Evolutionary conservation across 441 rosid genomes (phyloP), one percentile per base, ranked within the genome.

Genomic region (Pelargonium citronellum): DNA sequence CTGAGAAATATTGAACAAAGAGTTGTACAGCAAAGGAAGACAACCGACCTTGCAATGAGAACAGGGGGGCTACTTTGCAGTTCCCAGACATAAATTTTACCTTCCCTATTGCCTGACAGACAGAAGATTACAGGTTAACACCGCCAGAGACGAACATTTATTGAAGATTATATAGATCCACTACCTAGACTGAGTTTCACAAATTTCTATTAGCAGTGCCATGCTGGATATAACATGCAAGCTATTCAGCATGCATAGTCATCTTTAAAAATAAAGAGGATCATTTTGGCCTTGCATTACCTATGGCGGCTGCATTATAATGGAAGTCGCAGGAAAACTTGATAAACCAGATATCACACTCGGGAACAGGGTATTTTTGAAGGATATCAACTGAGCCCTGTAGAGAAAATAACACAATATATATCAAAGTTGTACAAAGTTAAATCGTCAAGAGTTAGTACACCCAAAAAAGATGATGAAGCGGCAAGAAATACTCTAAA

Each of bases 301-400:
- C 99, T 83, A 95, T 87, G 57, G 97, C 94, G 67, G 85, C 86
- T 51, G 90, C 79, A 46, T 84, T 85, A 77, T 81, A 86, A 79
- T 87, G 88, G 77, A 95, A 85, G 80, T 95, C 97, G 20, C 87
- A 95, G 13, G 99, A 91, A 75, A 95, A 95, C 81, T 95, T 95
- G 84, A 95, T 89, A 83, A 95, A 95, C 97, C 97, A 95, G 69
- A 95, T 92, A 78, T 89, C 97, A 69, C 97, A 91, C 78, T 86
- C 89, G 0, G 99, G 99, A 75, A 91, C 83, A 3, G 97, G 99
- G 74, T 95, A 95, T 74, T 84, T 95, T 78, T 86, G 91, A 55
- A 95, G 89, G 81, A 95, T 85, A 82, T 95, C 99, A 30, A 88
- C 83, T 0, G 89, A 85, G 47, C 97, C 97, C 99, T 91, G 70